Evolutionary conservation across 257 asterid genomes (phyloP), one percentile per base, ranked within the genome.

Genomic region (Scutellaria galericulata): DNA sequence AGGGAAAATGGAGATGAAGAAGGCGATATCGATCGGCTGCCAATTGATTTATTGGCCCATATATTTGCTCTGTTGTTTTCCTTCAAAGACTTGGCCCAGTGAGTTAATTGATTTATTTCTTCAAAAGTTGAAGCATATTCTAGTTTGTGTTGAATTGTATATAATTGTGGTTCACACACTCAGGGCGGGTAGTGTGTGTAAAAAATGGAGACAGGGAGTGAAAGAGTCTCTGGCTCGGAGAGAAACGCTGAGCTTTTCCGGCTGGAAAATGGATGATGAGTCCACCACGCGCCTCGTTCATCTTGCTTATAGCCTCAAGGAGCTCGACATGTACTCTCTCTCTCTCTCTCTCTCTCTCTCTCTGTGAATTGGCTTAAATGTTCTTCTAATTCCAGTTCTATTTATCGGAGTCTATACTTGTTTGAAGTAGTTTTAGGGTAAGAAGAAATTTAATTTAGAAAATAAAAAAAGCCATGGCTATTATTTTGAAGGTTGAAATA

Each of bases 21-120:
- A 70, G 61, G 81, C 13, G 89, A 77, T 50, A 88, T 93, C 70
- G 97, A 91, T 75, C 84, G 86, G 64, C 87, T 93, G 65, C 98
- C 98, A 2, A 66, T 83, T 57, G 96, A 93, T 85, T 80, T 88
- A 11, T 74, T 89, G 83, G 96, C 96, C 68, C 96, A 89, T 46
- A 86, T 91, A 65, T 93, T 94, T 60, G 73, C 93, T 68, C 78
- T 89, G 3, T 64, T 94, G 72, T 69, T 85, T 77, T 89, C 90
- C 75, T 94, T 94, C 90, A 88, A 79, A 60, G 96, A 94, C 83
- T 79, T 91, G 81, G 95, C 96, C 50, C 96, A 83, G 98, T 94
- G 57, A 80, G 85, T 83, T 73, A 35, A 20, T 69, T 45, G 15
- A 7, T 22, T 18, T 57, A 4, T 9, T 24, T 15, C 42, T 74